Evolutionary conservation across 106 monocot genomes (phyloP).

Genomic region (Phalaenopsis equestris): DNA sequence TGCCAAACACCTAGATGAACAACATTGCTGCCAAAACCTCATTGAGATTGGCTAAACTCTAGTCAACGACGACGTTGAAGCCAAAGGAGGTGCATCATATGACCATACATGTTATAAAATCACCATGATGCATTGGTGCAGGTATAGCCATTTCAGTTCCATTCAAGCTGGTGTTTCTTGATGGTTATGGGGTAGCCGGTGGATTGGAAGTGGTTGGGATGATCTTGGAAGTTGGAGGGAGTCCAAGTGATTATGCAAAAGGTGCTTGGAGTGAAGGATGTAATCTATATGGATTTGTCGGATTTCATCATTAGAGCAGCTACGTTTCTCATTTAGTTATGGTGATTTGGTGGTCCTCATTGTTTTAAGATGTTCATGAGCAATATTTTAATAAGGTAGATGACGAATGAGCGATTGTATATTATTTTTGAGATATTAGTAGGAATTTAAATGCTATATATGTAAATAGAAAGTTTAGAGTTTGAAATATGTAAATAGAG

Average conservation of each 20-base stretch:
- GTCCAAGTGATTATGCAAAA: slow-evolving; percentile 72
- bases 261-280: slow-evolving; percentile 18
- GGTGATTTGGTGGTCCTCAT: no score
- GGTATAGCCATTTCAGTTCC: slow-evolving; percentile 71
- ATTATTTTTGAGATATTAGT: no score
- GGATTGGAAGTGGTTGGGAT: slow-evolving; percentile 41
- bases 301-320: slow-evolving; percentile 65
- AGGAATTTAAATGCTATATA: no score
- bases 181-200: slow-evolving; percentile 21
- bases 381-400: no score
- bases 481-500: no score
- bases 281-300: slow-evolving; percentile 74
- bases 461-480: no score
- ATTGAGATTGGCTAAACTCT: slow-evolving; percentile 52
- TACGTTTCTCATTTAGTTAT: slow-evolving; percentile 26
- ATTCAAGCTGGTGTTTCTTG: slow-evolving; percentile 70
- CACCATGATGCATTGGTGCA: slow-evolving; percentile 76
- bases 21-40: slow-evolving; percentile 33
- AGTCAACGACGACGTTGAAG: slow-evolving; percentile 11
- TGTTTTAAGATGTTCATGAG: no score
- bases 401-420: no score
- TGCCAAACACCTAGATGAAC: slow-evolving; percentile 22
- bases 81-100: slow-evolving; percentile 28
- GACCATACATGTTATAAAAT: slow-evolving; percentile 76
- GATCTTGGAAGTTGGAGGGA: slow-evolving; percentile 76